Evolutionary conservation across 306 rosid species (phyloP).

Genomic region (Vicia villosa): DNA sequence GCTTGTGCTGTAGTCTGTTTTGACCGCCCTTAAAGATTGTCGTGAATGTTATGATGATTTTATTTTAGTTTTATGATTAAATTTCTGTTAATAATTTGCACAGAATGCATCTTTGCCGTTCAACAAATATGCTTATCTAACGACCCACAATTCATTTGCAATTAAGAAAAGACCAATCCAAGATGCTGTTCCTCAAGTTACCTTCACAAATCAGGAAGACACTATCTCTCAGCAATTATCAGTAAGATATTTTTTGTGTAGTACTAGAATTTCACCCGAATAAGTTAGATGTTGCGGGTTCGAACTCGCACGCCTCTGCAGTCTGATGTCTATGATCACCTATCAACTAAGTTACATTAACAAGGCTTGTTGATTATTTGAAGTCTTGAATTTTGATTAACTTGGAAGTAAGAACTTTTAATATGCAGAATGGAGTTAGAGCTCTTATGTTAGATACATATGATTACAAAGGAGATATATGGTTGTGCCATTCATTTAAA

Average conservation of each 20-base stretch:
- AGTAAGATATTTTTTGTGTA: slow-evolving; percentile 37
- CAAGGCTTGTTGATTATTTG: neutral
- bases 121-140: slow-evolving; percentile 52
- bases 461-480: slow-evolving; percentile 64
- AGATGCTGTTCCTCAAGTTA: slow-evolving; percentile 21
- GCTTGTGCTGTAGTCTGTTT: too few relatives aligned
- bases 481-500: slow-evolving; percentile 79
- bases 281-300: too few relatives aligned
- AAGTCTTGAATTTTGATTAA: neutral
- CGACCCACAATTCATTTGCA: slow-evolving; percentile 56
- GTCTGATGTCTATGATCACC: too few relatives aligned
- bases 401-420: neutral
- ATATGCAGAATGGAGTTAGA: slow-evolving; percentile 67
- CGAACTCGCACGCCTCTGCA: too few relatives aligned
- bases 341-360: too few relatives aligned
- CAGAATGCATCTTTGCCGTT: slow-evolving; percentile 47
- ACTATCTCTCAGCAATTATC: slow-evolving; percentile 41
- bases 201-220: slow-evolving; percentile 49
- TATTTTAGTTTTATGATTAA: neutral
- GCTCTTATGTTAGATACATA: slow-evolving; percentile 75
- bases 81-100: slow-evolving; percentile 7
- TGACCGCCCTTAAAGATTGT: too few relatives aligned
- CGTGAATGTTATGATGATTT: neutral
- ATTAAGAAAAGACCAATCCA: slow-evolving; percentile 10
- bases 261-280: too few relatives aligned